phyloP scores from a whole-genome alignment of 2,329 filamentous ascomycete species.

The Pseudocercospora musae region DNA sequence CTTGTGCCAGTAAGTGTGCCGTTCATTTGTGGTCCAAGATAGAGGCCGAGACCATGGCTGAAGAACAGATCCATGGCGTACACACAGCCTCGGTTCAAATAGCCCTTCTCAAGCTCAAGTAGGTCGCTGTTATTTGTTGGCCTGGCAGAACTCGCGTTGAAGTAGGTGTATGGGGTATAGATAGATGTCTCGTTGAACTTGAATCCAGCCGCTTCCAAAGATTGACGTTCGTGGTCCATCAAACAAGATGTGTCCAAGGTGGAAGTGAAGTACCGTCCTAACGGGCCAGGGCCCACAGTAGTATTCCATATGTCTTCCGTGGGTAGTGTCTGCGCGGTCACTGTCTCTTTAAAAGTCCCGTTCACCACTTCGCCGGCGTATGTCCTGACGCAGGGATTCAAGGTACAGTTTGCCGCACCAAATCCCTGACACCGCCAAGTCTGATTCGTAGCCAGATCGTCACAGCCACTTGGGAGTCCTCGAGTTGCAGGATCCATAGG shows the following conservation, averaged over 20 bases:
- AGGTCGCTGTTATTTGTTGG: neutral
- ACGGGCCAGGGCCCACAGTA: neutral
- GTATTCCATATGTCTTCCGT: neutral
- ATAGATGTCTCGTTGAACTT: neutral
- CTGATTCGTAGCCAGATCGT: constrained; percentile 4
- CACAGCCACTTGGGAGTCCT: neutral
- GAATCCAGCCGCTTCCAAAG: neutral
- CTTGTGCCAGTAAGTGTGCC: neutral
- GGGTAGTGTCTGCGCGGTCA: neutral
- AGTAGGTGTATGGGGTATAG: constrained; percentile 3
- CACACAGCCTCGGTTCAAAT: constrained; percentile 1
- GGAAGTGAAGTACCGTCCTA: neutral
- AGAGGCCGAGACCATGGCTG: neutral
- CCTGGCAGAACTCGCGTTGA: neutral
- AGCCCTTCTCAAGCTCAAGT: neutral
- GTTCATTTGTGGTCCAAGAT: neutral
- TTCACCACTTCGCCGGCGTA: constrained; percentile 3
- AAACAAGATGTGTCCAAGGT: constrained; percentile 3
- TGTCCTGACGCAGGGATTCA: constrained; percentile 7
- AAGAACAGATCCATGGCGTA: constrained; percentile 6
- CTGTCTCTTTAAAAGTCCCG: constrained; percentile 3
- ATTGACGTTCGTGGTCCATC: neutral
- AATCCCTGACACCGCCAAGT: constrained; percentile 13
- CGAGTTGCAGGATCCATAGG: constrained; percentile 3
- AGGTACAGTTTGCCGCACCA: constrained; percentile 5